Evolutionary conservation across 768 basidiomycete genomes (phyloP), one percentile per base, ranked within the genome.

Genomic region (Russula griseocarnosa): DNA sequence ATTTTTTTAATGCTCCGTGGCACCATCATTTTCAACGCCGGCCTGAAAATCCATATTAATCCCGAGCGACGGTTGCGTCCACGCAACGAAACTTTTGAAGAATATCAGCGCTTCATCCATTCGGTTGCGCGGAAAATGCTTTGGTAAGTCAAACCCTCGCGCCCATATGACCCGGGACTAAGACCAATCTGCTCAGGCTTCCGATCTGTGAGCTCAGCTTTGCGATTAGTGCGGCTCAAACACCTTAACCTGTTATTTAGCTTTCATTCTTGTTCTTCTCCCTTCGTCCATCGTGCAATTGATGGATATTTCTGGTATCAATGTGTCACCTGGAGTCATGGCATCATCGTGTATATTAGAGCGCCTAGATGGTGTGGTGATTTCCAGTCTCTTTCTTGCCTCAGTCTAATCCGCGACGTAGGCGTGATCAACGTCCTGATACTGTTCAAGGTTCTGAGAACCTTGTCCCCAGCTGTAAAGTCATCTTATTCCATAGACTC

Each of bases 111-210:
- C 28, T 87, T 89, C 70, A 77, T 90, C 30, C 77, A 77, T 34
- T 78, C 79, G n/a, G 79, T 92, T 58, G 81, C 85, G 30, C 77
- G 81, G 64, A 84, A 81, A 61, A 86, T 90, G 86, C 76, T 89
- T 51, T 90, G 86, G 89, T 89, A 67, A 60, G 82, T 72, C 34
- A 38, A 69, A 6, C 22, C 42, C 28, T 5, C 47, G 36, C 63
- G 40, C 8, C 40, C 14, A 30, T 61, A 34, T 42, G 30, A 55
- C 38, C n/a, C 47, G 30, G 18, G 34, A 34, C 53, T 61, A 62
- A 18, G 71, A 44, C 36, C 16, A 28, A 61, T 26, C 28, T 59
- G 30, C 44, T 14, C 67, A 86, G 85, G 84, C 86, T 82, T 70
- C 85, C 85, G 24, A 70, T 84, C 57, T 82, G 86, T 86, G 63